These are phyloP conservation scores for Kazachstania africana DNA, from an alignment of 805 yeast genomes.

Conservation along the genomic window DNA sequence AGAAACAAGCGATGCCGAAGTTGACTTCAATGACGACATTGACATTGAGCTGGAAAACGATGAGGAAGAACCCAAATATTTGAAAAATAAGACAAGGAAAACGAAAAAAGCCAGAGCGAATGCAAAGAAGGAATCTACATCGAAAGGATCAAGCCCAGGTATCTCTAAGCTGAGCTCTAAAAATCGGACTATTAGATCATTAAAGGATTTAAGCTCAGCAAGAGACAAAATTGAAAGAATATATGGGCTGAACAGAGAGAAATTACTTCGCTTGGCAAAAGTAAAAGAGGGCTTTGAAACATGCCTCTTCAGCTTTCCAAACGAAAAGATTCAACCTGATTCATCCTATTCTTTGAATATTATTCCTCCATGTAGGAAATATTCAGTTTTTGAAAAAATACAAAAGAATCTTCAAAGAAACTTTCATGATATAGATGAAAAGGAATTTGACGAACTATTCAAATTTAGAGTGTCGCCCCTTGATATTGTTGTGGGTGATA, in stretches of 20 bases:
- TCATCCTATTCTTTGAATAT: constrained; percentile 15
- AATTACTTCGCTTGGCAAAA: constrained; percentile 31
- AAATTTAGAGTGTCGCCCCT: constrained; percentile 11
- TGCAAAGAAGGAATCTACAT: neutral
- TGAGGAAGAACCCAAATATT: neutral
- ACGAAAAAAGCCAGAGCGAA: neutral
- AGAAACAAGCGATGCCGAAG: neutral
- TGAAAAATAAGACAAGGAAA: neutral
- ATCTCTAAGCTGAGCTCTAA: neutral
- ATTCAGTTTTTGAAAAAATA: constrained; percentile 1
- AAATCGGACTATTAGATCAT: constrained; percentile 15
- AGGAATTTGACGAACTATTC: constrained; percentile 18
- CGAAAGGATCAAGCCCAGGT: neutral
- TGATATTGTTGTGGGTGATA: constrained; percentile 11
- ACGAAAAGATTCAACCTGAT: constrained; percentile 16
- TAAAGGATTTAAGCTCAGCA: constrained; percentile 28
- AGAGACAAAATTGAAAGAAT: constrained; percentile 32
- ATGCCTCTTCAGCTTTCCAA: constrained; percentile 33
- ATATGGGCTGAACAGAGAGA: constrained; percentile 39
- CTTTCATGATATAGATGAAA: constrained; percentile 11
- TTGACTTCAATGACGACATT: neutral
- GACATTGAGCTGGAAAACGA: neutral
- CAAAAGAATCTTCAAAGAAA: constrained; percentile 5
- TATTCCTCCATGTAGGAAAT: constrained; percentile 7
- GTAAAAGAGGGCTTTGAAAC: constrained; percentile 41